Base-by-base conservation (phyloP, 176 grass and related monocot genomes). In the Miscanthus lutarioriparius region DNA sequence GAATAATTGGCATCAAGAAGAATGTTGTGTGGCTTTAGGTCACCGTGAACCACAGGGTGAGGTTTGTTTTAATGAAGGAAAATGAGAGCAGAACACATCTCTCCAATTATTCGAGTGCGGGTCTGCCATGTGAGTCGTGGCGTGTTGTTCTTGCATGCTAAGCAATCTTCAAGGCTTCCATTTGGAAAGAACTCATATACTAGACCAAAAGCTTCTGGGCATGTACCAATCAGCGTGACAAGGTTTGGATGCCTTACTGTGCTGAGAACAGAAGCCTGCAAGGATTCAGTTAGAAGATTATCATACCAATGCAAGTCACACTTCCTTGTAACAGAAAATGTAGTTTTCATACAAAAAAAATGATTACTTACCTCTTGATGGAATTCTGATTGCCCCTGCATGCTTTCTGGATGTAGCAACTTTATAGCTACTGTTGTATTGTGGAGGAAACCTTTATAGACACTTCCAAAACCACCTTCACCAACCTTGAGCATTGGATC, bases 161-260 rank as follows among this genome's bases (percentile, higher is more conserved):
- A 74, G 12, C 74, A 33, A 56, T 94, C 92, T 75, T 94, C 88
- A 27, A 94, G 83, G 64, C 88, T 94, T 75, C 88, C 89, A 48
- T 91, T 91, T 3, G 88, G 92, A 38, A 91, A 89, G 51, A 86
- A 89, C 83, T 94, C 88, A 11, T 87, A 94, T 33, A 93, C 67
- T 45, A 93, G 64, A 13, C 74, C 86, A 35, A 20, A 84, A 36
- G 74, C 82, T 79, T 94, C 92, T 17, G 70, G 66, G 79, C 92
- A 94, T 59, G 86, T 72, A 37, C 92, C 92, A 30, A 94, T 88
- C 70, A 94, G 89, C 5, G 88, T 87, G 56, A 94, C 83, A 19
- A 94, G 86, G 64, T 91, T 91, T 66, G 92, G 92, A 41, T 94
- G 92, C 70, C 92, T 88, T 70, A 87, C 83, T 68, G 87, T 94